Conservation (phyloP, 208 protist species). For the Phytomonas serpens region DNA sequence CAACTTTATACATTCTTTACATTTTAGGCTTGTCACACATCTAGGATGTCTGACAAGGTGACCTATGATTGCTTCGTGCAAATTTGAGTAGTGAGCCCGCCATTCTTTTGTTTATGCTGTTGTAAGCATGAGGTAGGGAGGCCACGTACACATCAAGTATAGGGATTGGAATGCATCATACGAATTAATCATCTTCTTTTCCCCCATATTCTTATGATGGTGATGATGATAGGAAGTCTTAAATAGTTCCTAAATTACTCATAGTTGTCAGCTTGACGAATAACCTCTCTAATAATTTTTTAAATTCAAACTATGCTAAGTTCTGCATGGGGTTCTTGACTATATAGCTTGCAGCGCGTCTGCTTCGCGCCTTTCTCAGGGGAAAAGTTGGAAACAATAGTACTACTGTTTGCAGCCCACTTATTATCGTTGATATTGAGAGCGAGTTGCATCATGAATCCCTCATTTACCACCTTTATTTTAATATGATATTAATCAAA, state of each 20-base stretch:
- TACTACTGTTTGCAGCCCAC: background rate
- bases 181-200: background rate
- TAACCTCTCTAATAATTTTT: background rate
- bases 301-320: background rate
- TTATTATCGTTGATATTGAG: background rate
- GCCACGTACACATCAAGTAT: background rate
- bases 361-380: background rate
- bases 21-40: background rate
- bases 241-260: background rate
- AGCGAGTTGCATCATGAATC: background rate
- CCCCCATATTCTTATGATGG: background rate
- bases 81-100: background rate
- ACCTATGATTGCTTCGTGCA: background rate
- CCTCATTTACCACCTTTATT: background rate
- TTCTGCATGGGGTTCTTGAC: background rate
- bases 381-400: background rate
- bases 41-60: background rate
- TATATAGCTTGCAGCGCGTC: background rate
- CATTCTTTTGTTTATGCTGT: background rate
- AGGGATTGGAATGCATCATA: background rate
- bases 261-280: background rate
- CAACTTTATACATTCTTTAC: background rate
- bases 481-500: background rate
- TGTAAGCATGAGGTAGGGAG: background rate
- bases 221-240: background rate